A percentile compares a stretch with the other conserved stretches of the same genome.
Conservation (phyloP, 768 basidiomycete species). For the Ramaria sp. region DNA sequence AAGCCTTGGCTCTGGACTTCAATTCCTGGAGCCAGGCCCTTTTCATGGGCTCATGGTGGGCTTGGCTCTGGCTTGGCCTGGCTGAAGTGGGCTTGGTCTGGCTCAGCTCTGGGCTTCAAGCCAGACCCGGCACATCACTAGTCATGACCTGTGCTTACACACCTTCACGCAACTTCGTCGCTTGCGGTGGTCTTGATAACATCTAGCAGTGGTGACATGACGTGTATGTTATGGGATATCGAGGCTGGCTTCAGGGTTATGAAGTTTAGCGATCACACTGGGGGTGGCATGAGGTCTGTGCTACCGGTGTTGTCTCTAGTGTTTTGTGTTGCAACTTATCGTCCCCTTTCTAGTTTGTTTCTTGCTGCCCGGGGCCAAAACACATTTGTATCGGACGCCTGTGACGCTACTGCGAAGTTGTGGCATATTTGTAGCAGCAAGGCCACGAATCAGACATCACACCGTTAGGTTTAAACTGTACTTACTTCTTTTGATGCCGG, state of each 20-base stretch:
- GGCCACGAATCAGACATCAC: conserved; percentile 98
- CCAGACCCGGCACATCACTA: no score
- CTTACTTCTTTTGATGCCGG: conserved; percentile 8
- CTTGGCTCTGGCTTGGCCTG: no score
- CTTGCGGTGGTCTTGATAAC: conserved; percentile 99
- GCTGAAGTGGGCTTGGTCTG: no score
- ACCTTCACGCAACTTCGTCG: conserved; percentile 93
- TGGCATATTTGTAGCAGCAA: conserved; percentile 99
- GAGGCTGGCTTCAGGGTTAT: no score
- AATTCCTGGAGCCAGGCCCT: no score
- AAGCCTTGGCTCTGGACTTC: no score
- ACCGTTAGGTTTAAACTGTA: conserved; percentile 76
- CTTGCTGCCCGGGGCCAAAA: conserved; percentile 90
- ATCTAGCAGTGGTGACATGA: no score
- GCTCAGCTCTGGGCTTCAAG: no score
- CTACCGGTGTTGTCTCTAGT: no score
- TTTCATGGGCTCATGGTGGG: no score
- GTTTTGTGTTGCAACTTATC: no score
- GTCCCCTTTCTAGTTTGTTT: conserved; percentile 89
- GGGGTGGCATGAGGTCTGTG: conserved; percentile 94
- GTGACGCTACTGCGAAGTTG: conserved; percentile 95
- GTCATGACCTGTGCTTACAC: conserved; percentile 99
- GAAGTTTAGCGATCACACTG: conserved; percentile 98
- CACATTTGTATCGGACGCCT: conserved; percentile 97
- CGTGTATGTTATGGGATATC: no score